Percentiles rank a stretch among this genome's conserved stretches.
Conservation (phyloP, 2,329 filamentous ascomycete genomes). For the Colletotrichum musicola region DNA sequence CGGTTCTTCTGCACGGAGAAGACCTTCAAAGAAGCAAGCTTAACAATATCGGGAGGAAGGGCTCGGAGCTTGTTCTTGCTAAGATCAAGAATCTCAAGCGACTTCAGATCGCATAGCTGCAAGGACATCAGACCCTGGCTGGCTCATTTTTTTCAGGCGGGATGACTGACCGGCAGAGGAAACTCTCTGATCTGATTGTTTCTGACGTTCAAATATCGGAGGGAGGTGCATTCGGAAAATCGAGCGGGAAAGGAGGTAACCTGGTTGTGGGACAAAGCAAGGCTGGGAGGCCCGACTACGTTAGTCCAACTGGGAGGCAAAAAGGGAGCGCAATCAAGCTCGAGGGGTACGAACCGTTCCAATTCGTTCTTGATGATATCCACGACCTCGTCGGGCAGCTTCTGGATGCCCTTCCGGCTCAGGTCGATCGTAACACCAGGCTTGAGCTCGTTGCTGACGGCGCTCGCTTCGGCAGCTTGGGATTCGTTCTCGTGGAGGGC, state of each 20-base stretch:
- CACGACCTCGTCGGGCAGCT: slow-evolving; percentile 79
- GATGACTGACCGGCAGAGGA: slow-evolving; percentile 63
- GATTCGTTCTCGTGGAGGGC: slow-evolving; percentile 75
- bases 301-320: slow-evolving; percentile 10
- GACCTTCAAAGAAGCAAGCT: slow-evolving; percentile 87
- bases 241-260: slow-evolving; percentile 76
- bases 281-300: slow-evolving; percentile 57
- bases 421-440: slow-evolving; percentile 83
- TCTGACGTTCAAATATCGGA: slow-evolving; percentile 84
- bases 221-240: slow-evolving; percentile 80
- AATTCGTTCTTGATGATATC: slow-evolving; percentile 81
- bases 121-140: slow-evolving; percentile 41
- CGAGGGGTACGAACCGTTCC: slow-evolving; percentile 68
- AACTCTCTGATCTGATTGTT: slow-evolving; percentile 79
- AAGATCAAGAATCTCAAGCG: slow-evolving; percentile 92
- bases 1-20: slow-evolving; percentile 89
- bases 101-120: slow-evolving; percentile 86
- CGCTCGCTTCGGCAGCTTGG: slow-evolving; percentile 71
- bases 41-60: slow-evolving; percentile 83
- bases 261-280: slow-evolving; percentile 85
- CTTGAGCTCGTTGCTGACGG: slow-evolving; percentile 71
- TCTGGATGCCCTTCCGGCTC: slow-evolving; percentile 79
- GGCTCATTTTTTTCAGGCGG: neutral
- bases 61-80: slow-evolving; percentile 86
- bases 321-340: neutral